Base-by-base conservation (phyloP, 208 protist genomes). In the Kentomonas sorsogonicus region DNA sequence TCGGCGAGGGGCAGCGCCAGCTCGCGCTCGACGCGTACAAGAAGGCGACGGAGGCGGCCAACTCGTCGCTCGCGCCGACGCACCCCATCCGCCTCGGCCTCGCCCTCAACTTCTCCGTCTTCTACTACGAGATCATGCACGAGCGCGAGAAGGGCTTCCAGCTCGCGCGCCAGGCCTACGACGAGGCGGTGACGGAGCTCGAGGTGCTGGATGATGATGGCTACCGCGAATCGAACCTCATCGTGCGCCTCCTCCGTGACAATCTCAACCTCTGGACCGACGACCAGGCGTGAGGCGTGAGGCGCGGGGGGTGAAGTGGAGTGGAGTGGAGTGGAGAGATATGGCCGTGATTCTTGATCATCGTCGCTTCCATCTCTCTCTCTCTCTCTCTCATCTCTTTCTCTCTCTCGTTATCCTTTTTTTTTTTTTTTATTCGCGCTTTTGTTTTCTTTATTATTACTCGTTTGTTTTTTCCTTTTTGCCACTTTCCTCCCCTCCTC, bases 111-210 rank as follows among this genome's bases (percentile, higher is more conserved):
- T 99, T 99, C 76, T 99, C 97, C 27, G 98, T 99, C 39, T 99
- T 99, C 79, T 99, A 99, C 82, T 99, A 99, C 78, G 98, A 99
- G 82, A 99, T 99, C 69, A 81, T 99, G 64, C 98, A 98, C 68
- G 77, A 91, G 47, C 94, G 97, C 68, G 95, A 98, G 53, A 84
- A 92, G 72, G 81, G 83, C 55, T 92, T 93, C 79, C 78, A 91
- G 62, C 84, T 98, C 39, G 96, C 96, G 7, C 94, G 95, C 50
- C 69, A 84, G 71, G 93, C 94, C 13, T 98, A 98, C 70, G 91
- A 98, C 50, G 96, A 98, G 66, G 96, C 95, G 51, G 93, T 98
- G 27, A 94, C 93, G 48, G 98, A 99, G 68, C 72, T 99, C 15
- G 98, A 99, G 66, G 97, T 83, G 20, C 89, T 99, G 30, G 79